These are phyloP conservation scores for Cutaneotrichosporon cutaneum DNA, from an alignment of 1,284 basidiomycete genomes.

Conservation along the genomic window DNA sequence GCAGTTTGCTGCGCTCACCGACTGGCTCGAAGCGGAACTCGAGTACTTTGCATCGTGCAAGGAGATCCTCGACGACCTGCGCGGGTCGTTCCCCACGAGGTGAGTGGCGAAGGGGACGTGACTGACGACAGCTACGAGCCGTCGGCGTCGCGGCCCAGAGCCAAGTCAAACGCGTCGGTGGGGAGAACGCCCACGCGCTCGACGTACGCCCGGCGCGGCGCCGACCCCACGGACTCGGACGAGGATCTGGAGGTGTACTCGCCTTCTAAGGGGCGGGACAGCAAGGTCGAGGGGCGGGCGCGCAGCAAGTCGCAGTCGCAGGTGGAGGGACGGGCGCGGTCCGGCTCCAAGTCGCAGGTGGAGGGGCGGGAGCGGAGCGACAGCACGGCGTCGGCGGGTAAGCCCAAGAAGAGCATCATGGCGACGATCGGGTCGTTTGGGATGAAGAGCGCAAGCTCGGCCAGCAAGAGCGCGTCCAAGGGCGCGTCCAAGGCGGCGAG, in stretches of 20 bases:
- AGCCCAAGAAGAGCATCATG: conserved; percentile 32
- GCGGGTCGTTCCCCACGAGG: conserved; percentile 63
- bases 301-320: conserved; percentile 3
- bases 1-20: conserved; percentile 64
- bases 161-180: conserved; percentile 23
- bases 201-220: background rate
- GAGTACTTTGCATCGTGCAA: conserved; percentile 70
- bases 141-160: background rate
- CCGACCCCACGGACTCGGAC: conserved; percentile 16
- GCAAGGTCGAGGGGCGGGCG: conserved; percentile 1
- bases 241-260: conserved; percentile 5
- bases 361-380: conserved; percentile 44
- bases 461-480: conserved; percentile 21
- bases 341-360: conserved; percentile 10
- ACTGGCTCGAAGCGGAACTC: conserved; percentile 68
- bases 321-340: conserved; percentile 8
- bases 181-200: conserved; percentile 22
- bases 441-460: conserved; percentile 37
- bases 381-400: conserved; percentile 40
- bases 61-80: conserved; percentile 67
- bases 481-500: conserved; percentile 20
- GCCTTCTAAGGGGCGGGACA: conserved; percentile 4
- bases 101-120: conserved; percentile 15
- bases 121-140: conserved; percentile 4
- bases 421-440: conserved; percentile 47